Base-by-base conservation (phyloP, 2,329 filamentous ascomycete genomes). In the Rhynchosporium agropyri region DNA sequence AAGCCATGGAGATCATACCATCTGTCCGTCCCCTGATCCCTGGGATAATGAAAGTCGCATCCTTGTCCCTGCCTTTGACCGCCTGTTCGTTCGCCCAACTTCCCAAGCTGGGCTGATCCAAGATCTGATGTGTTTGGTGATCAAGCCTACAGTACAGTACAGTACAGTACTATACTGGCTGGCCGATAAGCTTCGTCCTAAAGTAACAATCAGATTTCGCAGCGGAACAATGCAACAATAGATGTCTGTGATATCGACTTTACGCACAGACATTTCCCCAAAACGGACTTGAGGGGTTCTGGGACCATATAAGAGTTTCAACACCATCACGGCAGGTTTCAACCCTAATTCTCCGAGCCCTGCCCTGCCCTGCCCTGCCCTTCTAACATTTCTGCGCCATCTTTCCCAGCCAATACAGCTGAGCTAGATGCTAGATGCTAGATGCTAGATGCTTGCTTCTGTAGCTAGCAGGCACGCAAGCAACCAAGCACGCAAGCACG, bases 261-360 rank as follows among this genome's bases (percentile, higher is more conserved):
- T 68, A 59, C 71, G 72, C 72, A 74, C 72, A 73, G 72, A 72
- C 72, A 63, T 68, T 15, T 48, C 64, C 65, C 66, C 67, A 69
- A 73, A 74, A 71, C 71, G 65, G 67, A 62, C 66, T 67, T 65
- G 69, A 70, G 67, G 68, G 67, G 68, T 70, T 70, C 68, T 63
- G 68, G 69, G 69, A 70, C 70, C 64, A 69, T 70, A 71, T 70
- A 70, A 71, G 70, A 71, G 71, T 73, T 73, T 73, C 71, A 73
- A 67, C 67, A 61, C 63, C 64, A 61, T 68, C 65, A 68, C 64
- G 65, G 63, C 65, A 59, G 62, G 70, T 73, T 74, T 73, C 71
- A 73, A 73, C 63, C 68, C 68, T 67, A 63, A 65, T 63, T 58
- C 9, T 40, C 56, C 56, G 36, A 65, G 58, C 65, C 64, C 64